Evolutionary conservation across 768 basidiomycete genomes (phyloP), one percentile per base, ranked within the genome.

Genomic region (Myochromella boudieri): DNA sequence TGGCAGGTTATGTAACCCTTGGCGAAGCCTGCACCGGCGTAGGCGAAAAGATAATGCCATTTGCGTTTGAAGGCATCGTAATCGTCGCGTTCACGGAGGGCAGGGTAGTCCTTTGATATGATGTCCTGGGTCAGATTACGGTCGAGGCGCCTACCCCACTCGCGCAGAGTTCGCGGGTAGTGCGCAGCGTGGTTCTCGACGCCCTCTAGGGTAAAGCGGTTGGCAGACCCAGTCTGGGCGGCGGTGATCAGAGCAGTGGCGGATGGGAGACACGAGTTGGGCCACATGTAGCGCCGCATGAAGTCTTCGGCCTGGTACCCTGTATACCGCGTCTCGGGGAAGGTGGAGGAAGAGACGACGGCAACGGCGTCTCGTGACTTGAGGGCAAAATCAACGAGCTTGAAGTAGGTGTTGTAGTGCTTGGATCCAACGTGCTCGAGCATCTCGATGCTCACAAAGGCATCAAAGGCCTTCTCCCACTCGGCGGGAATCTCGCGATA

Each of bases 131-230:
- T 70, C 32, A 84, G 61, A 60, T 87, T 87, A 37, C 69, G 67
- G 49, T 85, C 82, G 48, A 95, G 81, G 24, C 91, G 80, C 24
- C 84, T 75, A 24, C 82, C 82, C 93, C 93, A 95, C 70, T 92
- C 91, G 42, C 92, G 82, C n/a, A 95, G 77, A 21, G 93, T 95
- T 40, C 92, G 84, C 24, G 93, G 91, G 68, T 95, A 92, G 60
- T 92, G 87, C 32, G 86, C 81, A 38, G 85, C 82, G 53, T 91
- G 87, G 61, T 94, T 95, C 60, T 89, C 87, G 26, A 95, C 86
- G 22, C 78, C 77, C 52, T 95, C 89, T 6, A 95, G 74, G 14
- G 89, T 86, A 66, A 95, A 87, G 42, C 84, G 77, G 26, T 84
- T 84, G 52, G 84, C 76, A 17, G 90, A 82, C 18, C 80, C 84